phyloP scores from a whole-genome alignment of 176 grass and related monocot species.

The Carex cristatella region DNA sequence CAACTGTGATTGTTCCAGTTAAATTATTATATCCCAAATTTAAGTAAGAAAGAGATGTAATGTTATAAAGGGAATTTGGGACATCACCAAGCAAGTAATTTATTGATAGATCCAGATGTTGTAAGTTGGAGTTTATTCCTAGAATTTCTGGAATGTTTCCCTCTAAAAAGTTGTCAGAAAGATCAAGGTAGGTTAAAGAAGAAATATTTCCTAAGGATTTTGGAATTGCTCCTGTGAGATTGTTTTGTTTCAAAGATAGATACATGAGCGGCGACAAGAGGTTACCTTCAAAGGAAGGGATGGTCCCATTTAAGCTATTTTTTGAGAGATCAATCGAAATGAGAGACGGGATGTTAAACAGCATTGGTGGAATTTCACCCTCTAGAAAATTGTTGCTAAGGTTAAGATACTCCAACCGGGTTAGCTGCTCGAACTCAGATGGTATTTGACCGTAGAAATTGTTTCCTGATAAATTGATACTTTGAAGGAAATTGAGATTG shows the following conservation, averaged over 20 bases:
- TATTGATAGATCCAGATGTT: background rate
- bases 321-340: background rate
- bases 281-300: slow-evolving; percentile 10
- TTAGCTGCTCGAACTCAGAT: background rate
- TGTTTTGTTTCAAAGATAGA: slow-evolving; percentile 3
- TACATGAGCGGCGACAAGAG: background rate
- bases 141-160: slow-evolving; percentile 25
- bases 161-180: slow-evolving; percentile 10
- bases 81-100: slow-evolving; percentile 33
- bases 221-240: slow-evolving; percentile 28
- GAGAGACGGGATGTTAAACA: slow-evolving; percentile 10
- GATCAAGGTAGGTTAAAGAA: slow-evolving; percentile 8
- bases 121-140: background rate
- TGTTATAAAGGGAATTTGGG: slow-evolving; percentile 30
- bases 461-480: background rate
- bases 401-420: background rate
- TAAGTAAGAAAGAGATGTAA: slow-evolving; percentile 25
- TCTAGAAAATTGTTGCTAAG: slow-evolving; percentile 30
- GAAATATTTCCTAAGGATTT: slow-evolving; percentile 24
- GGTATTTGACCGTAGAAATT: slow-evolving; percentile 21
- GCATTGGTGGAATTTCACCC: background rate
- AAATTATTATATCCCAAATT: slow-evolving; percentile 20
- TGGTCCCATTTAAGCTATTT: slow-evolving; percentile 15
- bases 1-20: slow-evolving; percentile 23
- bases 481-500: background rate